phyloP scores from a whole-genome alignment of 441 rosid species.

The Jatropha podagrica region DNA sequence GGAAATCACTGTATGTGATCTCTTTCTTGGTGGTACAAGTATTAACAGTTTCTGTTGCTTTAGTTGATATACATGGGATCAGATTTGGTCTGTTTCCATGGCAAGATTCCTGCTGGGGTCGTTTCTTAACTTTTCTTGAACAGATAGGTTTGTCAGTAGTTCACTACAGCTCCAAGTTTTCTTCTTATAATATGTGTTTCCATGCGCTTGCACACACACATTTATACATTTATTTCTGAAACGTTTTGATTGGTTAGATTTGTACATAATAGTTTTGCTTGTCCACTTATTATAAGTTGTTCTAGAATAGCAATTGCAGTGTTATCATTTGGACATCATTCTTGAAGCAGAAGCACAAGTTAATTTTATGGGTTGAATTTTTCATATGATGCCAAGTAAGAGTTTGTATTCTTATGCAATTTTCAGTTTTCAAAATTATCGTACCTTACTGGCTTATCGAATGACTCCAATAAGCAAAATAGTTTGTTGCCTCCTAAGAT shows the following conservation, averaged over 20 bases:
- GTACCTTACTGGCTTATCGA: background rate
- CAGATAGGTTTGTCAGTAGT: conserved; percentile 39
- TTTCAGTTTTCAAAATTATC: background rate
- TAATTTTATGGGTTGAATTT: background rate
- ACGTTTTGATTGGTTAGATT: background rate
- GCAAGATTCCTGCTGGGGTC: conserved; percentile 28
- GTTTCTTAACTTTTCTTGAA: conserved; percentile 32
- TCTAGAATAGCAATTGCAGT: background rate
- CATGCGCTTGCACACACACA: background rate
- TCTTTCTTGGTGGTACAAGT: conserved; percentile 39
- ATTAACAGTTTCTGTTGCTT: conserved; percentile 34
- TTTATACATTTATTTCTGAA: background rate
- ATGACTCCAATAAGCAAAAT: background rate
- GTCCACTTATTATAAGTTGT: background rate
- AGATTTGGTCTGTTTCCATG: conserved; percentile 23
- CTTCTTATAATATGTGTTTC: background rate
- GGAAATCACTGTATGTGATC: conserved; percentile 32
- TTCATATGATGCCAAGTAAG: background rate
- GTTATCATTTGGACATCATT: background rate
- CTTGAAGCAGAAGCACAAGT: background rate
- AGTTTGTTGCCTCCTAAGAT: background rate
- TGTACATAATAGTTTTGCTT: background rate
- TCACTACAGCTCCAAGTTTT: background rate
- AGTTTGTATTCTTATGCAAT: background rate
- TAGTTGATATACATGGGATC: conserved; percentile 31